Evolutionary conservation across 2,329 filamentous ascomycete genomes (phyloP), one percentile per base, ranked within the genome.

Genomic region (Coleophoma cylindrospora): DNA sequence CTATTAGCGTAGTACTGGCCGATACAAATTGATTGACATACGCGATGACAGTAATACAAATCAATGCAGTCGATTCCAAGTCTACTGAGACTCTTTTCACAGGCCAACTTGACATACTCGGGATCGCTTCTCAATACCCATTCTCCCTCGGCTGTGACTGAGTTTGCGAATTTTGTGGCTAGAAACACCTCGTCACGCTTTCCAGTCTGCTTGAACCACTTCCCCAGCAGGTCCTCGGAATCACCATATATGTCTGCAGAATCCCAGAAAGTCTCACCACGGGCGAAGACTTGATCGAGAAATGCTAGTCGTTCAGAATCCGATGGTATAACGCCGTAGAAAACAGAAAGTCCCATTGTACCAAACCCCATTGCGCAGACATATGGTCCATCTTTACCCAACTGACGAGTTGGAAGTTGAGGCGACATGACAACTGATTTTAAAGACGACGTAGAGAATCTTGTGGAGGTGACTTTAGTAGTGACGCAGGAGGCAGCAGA

Each of bases 201-300:
- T 43, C 40, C 40, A 17, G 40, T 50, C 41, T 50, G 61, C 46
- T 68, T 62, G 55, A 78, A 72, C 73, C 75, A 78, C 55, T 68
- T 69, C 0, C 73, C 72, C 10, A 78, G 45, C 1, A 77, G 55
- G 2, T 70, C 68, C 54, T 79, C 75, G 45, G 61, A 71, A 46
- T 74, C 70, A 8, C 66, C 70, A 27, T 54, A 57, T 17, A 54
- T 38, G 34, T 54, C 48, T 33, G 55, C 47, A 17, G 53, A 56
- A 27, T 70, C 66, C 66, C 67, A 70, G 33, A 69, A 68, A 3
- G 57, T 61, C 34, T 64, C 58, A 0, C 70, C 70, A 11, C 62
- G 53, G 11, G 68, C 61, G 13, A 66, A 61, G 9, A 68, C 69
- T 4, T 64, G 58, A 47, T 73, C 68, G 1, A 73, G 61, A 4